These are phyloP conservation scores for Termitomyces sp. DNA, from an alignment of 768 basidiomycete species.

Conservation along the genomic window DNA sequence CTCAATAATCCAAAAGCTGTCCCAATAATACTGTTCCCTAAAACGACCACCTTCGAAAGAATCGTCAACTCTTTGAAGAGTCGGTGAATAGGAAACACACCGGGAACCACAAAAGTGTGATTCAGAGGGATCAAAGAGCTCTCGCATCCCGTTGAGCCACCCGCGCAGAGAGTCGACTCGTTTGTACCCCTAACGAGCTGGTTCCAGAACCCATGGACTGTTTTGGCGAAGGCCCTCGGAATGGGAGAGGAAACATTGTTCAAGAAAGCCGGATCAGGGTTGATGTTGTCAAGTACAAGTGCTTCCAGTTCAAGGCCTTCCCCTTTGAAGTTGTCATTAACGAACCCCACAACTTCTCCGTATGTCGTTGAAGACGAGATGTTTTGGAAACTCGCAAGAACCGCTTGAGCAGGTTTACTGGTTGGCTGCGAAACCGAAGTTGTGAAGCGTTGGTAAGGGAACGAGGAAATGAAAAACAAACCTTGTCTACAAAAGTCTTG, in stretches of 20 bases:
- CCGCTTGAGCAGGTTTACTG: constrained; percentile 53
- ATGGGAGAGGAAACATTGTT: constrained; percentile 65
- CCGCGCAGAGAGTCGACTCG: constrained; percentile 52
- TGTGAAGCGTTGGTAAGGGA: background rate
- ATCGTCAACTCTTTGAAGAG: background rate
- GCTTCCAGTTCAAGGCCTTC: constrained; percentile 83
- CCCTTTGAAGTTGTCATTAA: constrained; percentile 71
- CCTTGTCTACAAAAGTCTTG: constrained; percentile 85
- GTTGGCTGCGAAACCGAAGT: constrained; percentile 54
- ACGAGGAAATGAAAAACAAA: constrained; percentile 6
- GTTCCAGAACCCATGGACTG: constrained; percentile 85
- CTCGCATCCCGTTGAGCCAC: constrained; percentile 57
- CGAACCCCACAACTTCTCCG: constrained; percentile 60
- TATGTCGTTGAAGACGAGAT: constrained; percentile 49
- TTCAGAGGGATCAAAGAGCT: constrained; percentile 87
- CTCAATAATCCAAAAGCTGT: constrained; percentile 82
- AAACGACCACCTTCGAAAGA: constrained; percentile 54
- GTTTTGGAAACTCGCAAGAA: constrained; percentile 62
- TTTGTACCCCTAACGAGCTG: constrained; percentile 77
- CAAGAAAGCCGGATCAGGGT: constrained; percentile 58
- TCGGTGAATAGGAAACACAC: constrained; percentile 24
- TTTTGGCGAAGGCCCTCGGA: constrained; percentile 64
- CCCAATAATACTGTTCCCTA: constrained; percentile 73
- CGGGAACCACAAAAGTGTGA: constrained; percentile 88
- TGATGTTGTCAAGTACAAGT: constrained; percentile 57